phyloP scores from a whole-genome alignment of 169 alveolate genomes.

The Eimeria falciformis region DNA sequence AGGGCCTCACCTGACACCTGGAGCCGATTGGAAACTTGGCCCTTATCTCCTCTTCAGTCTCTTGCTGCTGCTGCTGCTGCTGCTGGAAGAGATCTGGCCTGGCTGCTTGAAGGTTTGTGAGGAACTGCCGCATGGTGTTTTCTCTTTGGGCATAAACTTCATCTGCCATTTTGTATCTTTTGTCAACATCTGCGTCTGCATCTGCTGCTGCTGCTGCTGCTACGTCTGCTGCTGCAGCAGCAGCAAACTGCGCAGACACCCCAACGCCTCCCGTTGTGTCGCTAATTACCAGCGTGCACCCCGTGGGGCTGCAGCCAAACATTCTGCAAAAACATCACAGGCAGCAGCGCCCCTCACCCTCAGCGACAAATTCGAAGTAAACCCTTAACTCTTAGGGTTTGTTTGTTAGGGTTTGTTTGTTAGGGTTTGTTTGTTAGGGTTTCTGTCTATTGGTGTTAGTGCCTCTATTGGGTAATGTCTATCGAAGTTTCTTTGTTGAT shows the following conservation, averaged over 20 bases:
- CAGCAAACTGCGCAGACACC: not conserved
- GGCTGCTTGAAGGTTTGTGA: constrained; percentile 78
- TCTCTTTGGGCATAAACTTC: constrained; percentile 91
- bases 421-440: too few species aligned
- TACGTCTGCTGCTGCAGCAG: not conserved
- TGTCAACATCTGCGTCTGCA: not conserved
- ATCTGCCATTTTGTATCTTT: constrained; percentile 89
- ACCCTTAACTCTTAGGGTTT: too few species aligned
- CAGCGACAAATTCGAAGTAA: too few species aligned
- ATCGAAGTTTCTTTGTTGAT: too few species aligned
- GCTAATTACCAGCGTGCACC: constrained; percentile 10
- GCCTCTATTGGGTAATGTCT: too few species aligned
- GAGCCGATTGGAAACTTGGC: constrained; percentile 35
- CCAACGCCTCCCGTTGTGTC: not conserved
- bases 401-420: too few species aligned
- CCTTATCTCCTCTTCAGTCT: not conserved
- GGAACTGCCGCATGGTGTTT: constrained; percentile 87
- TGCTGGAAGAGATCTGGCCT: not conserved
- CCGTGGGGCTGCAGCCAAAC: constrained; percentile 33
- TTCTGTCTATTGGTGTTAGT: too few species aligned
- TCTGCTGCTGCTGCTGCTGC: constrained; percentile 17
- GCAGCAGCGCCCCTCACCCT: too few species aligned
- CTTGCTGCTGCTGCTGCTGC: constrained; percentile 18
- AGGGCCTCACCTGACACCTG: constrained; percentile 36
- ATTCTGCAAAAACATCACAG: constrained; percentile 4